These are phyloP conservation scores for Papiliotrema flavescens DNA, from an alignment of 1,284 basidiomycete species.

Conservation along the genomic window DNA sequence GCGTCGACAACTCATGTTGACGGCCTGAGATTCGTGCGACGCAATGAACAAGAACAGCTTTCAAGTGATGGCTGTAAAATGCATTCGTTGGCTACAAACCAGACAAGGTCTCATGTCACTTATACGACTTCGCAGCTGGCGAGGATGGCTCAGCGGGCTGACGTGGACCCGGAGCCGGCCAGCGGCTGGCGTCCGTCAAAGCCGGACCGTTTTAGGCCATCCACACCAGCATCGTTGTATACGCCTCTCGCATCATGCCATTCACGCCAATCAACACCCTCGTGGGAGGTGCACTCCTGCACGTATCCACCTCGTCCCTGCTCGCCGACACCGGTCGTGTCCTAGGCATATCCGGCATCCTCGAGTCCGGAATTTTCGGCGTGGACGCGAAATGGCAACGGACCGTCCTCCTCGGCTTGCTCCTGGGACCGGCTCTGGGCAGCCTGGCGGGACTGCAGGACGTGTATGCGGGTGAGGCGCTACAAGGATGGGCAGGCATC, in stretches of 20 bases:
- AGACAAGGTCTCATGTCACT: too few relatives aligned
- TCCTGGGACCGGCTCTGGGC: slow-evolving; percentile 30
- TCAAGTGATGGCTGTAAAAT: too few relatives aligned
- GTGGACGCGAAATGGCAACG: slow-evolving; percentile 39
- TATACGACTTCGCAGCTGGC: too few relatives aligned
- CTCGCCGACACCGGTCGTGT: slow-evolving; percentile 59
- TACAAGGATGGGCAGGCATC: slow-evolving; percentile 41
- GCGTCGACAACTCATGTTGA: too few relatives aligned
- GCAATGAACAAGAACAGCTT: too few relatives aligned
- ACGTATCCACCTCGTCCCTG: slow-evolving; percentile 58
- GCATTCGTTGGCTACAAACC: too few relatives aligned
- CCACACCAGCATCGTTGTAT: neutral
- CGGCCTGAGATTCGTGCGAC: too few relatives aligned
- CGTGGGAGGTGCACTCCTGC: slow-evolving; percentile 60
- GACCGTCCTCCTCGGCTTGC: slow-evolving; percentile 35
- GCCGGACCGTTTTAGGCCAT: neutral
- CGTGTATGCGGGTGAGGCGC: slow-evolving; percentile 55
- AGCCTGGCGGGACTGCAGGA: slow-evolving; percentile 16
- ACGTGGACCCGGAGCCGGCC: too few relatives aligned
- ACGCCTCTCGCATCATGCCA: slow-evolving; percentile 12
- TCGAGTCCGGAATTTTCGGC: slow-evolving; percentile 56
- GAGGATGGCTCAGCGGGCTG: too few relatives aligned
- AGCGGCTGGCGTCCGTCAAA: too few relatives aligned
- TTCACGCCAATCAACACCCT: slow-evolving; percentile 59
- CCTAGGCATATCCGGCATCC: slow-evolving; percentile 63